phyloP scores from a whole-genome alignment of 2,329 filamentous ascomycete genomes.

The Colletotrichum gloeosporioides region DNA sequence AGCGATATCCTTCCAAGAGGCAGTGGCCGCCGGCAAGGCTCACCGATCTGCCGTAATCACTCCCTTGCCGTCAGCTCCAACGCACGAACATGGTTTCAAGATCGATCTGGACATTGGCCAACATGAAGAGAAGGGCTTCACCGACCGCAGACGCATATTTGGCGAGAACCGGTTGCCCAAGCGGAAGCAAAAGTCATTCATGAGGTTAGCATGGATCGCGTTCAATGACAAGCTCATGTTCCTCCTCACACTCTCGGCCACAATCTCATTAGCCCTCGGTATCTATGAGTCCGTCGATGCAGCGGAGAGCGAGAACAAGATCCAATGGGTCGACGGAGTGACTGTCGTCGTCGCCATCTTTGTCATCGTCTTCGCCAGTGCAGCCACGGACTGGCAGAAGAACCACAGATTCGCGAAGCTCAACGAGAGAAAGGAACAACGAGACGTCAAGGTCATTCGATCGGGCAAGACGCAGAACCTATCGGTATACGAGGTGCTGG shows the following conservation, averaged over 20 bases:
- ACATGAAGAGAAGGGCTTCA: constrained; percentile 38
- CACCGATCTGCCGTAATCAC: constrained; percentile 31
- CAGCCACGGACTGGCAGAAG: constrained; percentile 84
- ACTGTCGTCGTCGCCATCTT: constrained; percentile 79
- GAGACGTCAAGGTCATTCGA: constrained; percentile 76
- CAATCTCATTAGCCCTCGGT: constrained; percentile 76
- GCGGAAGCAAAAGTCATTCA: constrained; percentile 72
- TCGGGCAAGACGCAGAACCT: constrained; percentile 75
- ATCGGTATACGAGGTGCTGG: constrained; percentile 73
- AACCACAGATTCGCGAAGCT: constrained; percentile 81
- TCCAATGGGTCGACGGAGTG: constrained; percentile 84
- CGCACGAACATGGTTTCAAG: constrained; percentile 11
- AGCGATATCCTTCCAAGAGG: constrained; percentile 53
- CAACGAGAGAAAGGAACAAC: constrained; percentile 80
- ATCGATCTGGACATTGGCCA: constrained; percentile 19
- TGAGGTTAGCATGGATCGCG: constrained; percentile 77
- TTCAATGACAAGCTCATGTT: constrained; percentile 85
- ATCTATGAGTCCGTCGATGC: constrained; percentile 74
- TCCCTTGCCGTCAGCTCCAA: constrained; percentile 28
- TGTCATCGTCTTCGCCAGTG: constrained; percentile 78
- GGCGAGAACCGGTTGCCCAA: constrained; percentile 72
- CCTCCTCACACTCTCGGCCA: constrained; percentile 71
- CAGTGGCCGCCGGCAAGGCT: constrained; percentile 42
- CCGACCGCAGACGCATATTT: constrained; percentile 73
- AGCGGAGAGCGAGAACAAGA: constrained; percentile 53